A percentile compares a stretch with the other conserved stretches of the same genome.
Evolutionary conservation across 2,329 filamentous ascomycete genomes (phyloP).

Genomic region (Alternaria viburni): DNA sequence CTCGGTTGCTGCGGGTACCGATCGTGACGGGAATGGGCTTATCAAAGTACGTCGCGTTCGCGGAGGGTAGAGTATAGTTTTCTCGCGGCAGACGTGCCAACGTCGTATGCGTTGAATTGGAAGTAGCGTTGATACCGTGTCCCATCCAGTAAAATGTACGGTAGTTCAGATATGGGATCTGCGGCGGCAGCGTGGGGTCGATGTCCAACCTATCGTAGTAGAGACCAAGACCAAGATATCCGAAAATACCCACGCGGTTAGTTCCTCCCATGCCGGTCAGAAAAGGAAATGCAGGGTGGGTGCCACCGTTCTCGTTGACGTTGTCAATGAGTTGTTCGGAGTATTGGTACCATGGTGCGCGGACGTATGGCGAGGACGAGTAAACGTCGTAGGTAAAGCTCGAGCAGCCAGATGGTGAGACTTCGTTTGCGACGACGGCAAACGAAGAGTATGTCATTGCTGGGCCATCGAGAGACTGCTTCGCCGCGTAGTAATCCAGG

Average conservation of each 20-base stretch:
- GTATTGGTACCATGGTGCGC: conserved; percentile 73
- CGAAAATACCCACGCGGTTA: conserved; percentile 70
- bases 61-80: conserved; percentile 56
- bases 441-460: conserved; percentile 78
- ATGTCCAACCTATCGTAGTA: conserved; percentile 66
- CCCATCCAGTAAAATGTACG: conserved; percentile 72
- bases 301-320: conserved; percentile 65
- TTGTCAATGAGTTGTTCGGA: conserved; percentile 72
- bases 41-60: conserved; percentile 61
- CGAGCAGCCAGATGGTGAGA: conserved; percentile 71
- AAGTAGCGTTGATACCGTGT: conserved; percentile 65
- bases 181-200: conserved; percentile 69
- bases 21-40: conserved; percentile 65
- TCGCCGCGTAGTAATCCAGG: conserved; percentile 72
- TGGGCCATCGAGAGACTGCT: conserved; percentile 71
- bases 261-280: conserved; percentile 73
- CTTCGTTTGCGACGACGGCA: conserved; percentile 68
- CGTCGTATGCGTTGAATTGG: conserved; percentile 70
- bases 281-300: conserved; percentile 73
- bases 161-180: conserved; percentile 66
- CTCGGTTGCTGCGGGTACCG: conserved; percentile 48
- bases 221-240: conserved; percentile 69
- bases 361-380: conserved; percentile 67
- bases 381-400: conserved; percentile 72
- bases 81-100: conserved; percentile 57